A percentile compares a stretch with the other conserved stretches of the same genome.
Conservation (phyloP, 768 basidiomycete species). For the Mycena rebaudengoi region DNA sequence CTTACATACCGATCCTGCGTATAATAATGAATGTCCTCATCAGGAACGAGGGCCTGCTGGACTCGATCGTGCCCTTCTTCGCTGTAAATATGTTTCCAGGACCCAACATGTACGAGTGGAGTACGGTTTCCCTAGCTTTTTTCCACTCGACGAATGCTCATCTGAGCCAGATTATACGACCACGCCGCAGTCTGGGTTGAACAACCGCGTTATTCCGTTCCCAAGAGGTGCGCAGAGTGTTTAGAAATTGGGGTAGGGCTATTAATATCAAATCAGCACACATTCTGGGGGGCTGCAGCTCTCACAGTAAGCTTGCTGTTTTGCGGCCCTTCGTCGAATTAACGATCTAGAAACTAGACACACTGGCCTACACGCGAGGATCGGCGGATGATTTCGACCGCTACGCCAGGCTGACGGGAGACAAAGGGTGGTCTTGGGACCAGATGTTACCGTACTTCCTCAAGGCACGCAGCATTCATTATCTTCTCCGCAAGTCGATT, state of each 20-base stretch:
- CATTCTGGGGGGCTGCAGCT: slow-evolving; percentile 40
- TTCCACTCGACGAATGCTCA: no score
- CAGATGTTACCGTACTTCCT: slow-evolving; percentile 37
- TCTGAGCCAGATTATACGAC: slow-evolving; percentile 27
- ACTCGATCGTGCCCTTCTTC: slow-evolving; percentile 12
- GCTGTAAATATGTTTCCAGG: neutral
- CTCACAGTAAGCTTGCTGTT: slow-evolving; percentile 29
- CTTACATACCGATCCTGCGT: neutral
- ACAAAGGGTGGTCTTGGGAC: slow-evolving; percentile 48
- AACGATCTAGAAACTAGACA: slow-evolving; percentile 28
- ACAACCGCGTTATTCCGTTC: slow-evolving; percentile 10
- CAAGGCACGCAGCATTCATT: slow-evolving; percentile 33
- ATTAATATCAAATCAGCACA: no score
- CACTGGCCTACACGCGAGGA: slow-evolving; percentile 42
- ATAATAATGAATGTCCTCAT: no score
- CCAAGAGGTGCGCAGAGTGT: no score
- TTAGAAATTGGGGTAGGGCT: no score
- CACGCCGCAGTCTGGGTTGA: slow-evolving; percentile 26
- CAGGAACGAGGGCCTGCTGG: slow-evolving; percentile 11
- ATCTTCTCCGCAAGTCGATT: neutral
- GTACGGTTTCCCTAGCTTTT: no score
- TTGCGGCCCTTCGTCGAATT: neutral
- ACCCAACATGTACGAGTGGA: neutral
- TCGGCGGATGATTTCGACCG: slow-evolving; percentile 40
- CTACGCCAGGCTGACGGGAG: slow-evolving; percentile 38